Percentiles rank a stretch among this genome's conserved stretches.
phyloP scores from a whole-genome alignment of 2,329 filamentous ascomycete genomes.

The Arachnopeziza araneosa region DNA sequence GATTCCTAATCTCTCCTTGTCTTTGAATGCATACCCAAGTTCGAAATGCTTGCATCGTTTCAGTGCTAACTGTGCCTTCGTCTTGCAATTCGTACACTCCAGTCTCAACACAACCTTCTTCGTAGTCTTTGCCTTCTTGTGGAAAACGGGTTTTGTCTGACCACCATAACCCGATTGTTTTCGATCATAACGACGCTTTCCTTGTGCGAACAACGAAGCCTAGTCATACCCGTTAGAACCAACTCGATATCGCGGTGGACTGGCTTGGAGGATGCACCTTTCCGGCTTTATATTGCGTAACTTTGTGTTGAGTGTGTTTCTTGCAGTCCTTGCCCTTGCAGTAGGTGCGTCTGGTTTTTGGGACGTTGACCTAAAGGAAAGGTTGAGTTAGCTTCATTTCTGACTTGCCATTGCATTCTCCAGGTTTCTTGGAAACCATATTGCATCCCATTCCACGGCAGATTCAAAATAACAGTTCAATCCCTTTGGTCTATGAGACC shows the following conservation, averaged over 20 bases:
- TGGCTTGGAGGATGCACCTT: constrained; percentile 54
- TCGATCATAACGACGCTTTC: constrained; percentile 99
- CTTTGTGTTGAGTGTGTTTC: constrained; percentile 88
- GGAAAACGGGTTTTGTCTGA: constrained; percentile 99
- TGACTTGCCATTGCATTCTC: neutral
- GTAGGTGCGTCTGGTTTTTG: constrained; percentile 95
- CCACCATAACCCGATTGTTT: constrained; percentile 99
- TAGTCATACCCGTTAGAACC: constrained; percentile 22
- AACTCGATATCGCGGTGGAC: neutral
- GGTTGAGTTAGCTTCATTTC: neutral
- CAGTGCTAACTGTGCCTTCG: constrained; percentile 93
- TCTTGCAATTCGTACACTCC: constrained; percentile 97
- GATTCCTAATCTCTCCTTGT: neutral
- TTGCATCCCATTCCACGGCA: neutral
- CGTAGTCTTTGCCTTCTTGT: constrained; percentile 99
- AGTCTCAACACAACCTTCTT: constrained; percentile 99
- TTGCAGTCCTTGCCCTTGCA: constrained; percentile 95
- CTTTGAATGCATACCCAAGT: constrained; percentile 66
- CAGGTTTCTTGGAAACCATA: neutral
- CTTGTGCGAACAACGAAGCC: constrained; percentile 93
- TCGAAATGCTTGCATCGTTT: constrained; percentile 99
- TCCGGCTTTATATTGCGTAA: constrained; percentile 95
- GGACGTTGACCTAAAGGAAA: constrained; percentile 74
- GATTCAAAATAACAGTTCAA: neutral
- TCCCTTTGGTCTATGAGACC: neutral